A percentile compares a stretch with the other conserved stretches of the same genome.
These are phyloP conservation scores for Narthecium ossifragum DNA, from an alignment of 106 monocot genomes.

Conservation along the genomic window DNA sequence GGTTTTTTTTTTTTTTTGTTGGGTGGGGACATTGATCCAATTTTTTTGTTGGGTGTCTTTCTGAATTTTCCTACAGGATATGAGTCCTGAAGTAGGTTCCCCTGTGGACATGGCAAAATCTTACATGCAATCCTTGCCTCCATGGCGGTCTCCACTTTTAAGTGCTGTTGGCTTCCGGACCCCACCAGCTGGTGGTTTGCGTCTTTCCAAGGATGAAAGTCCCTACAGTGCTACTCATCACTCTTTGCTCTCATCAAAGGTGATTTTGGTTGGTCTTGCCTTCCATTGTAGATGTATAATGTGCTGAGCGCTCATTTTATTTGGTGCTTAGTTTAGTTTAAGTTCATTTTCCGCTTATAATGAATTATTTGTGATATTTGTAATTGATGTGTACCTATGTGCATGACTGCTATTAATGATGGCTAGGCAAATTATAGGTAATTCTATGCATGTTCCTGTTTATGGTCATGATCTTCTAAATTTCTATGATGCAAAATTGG, in stretches of 20 bases:
- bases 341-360: too few relatives aligned
- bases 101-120: conserved; percentile 60
- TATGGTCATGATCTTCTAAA: too few relatives aligned
- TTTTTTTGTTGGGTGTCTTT: neutral
- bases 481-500: too few relatives aligned
- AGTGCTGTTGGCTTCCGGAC: conserved; percentile 18
- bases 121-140: conserved; percentile 58
- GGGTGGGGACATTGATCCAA: neutral
- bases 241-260: conserved; percentile 8
- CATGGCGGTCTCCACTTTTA: conserved; percentile 49
- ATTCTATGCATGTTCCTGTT: too few relatives aligned
- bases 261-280: too few relatives aligned
- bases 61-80: conserved; percentile 21
- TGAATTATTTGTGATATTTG: too few relatives aligned
- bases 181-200: conserved; percentile 8
- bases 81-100: conserved; percentile 23
- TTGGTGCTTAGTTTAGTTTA: too few relatives aligned
- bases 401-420: too few relatives aligned
- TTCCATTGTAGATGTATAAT: too few relatives aligned
- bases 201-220: conserved; percentile 12
- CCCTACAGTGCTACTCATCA: neutral
- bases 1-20: neutral
- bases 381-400: too few relatives aligned
- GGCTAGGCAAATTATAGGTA: too few relatives aligned
- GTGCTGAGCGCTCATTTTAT: too few relatives aligned